Conservation (phyloP, 306 rosid species). For the Malus orientalis region DNA sequence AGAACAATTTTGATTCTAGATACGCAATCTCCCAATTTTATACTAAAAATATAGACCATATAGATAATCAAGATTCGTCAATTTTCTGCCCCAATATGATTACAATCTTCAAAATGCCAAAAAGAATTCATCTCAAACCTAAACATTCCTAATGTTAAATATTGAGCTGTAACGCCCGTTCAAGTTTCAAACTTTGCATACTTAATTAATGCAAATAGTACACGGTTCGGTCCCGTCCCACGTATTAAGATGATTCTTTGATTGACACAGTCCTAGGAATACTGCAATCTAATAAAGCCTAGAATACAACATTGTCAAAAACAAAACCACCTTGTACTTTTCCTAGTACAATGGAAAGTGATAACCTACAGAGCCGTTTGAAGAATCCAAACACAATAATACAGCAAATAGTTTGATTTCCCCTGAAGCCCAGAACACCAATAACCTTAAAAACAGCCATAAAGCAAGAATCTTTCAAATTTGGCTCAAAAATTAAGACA, state of each 20-base stretch:
- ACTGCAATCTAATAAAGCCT: not conserved
- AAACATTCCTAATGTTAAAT: not conserved
- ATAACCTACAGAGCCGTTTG: not conserved
- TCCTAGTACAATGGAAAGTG: not conserved
- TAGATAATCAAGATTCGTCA: not conserved
- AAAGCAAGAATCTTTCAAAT: conserved; percentile 4
- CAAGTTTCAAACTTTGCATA: not conserved
- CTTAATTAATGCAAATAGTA: not conserved
- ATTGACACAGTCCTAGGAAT: not conserved
- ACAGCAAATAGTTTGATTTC: not conserved
- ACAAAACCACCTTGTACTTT: not conserved
- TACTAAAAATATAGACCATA: not conserved
- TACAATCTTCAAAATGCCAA: not conserved
- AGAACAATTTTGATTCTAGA: not conserved
- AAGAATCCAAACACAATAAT: not conserved
- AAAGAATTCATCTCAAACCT: not conserved
- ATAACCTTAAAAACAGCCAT: not conserved
- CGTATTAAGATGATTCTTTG: not conserved
- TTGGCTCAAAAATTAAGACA: not conserved
- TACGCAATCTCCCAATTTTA: not conserved
- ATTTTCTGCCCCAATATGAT: not conserved
- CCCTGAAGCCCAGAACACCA: not conserved
- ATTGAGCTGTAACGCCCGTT: not conserved
- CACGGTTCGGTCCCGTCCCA: not conserved
- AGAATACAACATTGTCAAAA: not conserved